phyloP scores from a whole-genome alignment of 495 filamentous ascomycete species.

The Lophiotrema nucula region DNA sequence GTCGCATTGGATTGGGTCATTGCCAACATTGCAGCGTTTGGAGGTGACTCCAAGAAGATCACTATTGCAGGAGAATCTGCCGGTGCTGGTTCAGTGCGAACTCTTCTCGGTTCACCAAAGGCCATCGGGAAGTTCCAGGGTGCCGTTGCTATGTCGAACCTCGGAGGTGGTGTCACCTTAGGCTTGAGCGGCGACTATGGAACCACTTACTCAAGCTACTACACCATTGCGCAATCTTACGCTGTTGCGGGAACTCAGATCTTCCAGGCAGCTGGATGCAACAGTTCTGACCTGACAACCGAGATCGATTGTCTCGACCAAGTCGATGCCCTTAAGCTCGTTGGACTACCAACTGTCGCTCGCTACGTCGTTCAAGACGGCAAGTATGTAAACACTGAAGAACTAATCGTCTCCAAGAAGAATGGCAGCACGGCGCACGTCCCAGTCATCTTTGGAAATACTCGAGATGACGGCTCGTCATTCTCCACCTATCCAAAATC shows the following conservation, averaged over 20 bases:
- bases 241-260: slow-evolving; percentile 41
- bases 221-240: slow-evolving; percentile 47
- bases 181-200: slow-evolving; percentile 45
- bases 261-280: slow-evolving; percentile 43
- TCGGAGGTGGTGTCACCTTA: slow-evolving; percentile 46
- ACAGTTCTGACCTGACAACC: slow-evolving; percentile 32
- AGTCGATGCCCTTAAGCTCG: slow-evolving; percentile 39
- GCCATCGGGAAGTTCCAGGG: slow-evolving; percentile 46
- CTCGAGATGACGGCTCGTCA: slow-evolving; percentile 46
- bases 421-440: slow-evolving; percentile 41
- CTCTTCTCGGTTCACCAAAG: slow-evolving; percentile 36
- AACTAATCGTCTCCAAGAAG: slow-evolving; percentile 41
- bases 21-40: slow-evolving; percentile 30
- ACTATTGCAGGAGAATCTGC: slow-evolving; percentile 30
- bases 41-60: slow-evolving; percentile 29
- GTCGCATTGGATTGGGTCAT: slow-evolving; percentile 28
- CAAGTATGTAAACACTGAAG: slow-evolving; percentile 42
- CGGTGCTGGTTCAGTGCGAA: slow-evolving; percentile 29
- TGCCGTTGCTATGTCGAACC: slow-evolving; percentile 48
- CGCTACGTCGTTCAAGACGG: slow-evolving; percentile 50
- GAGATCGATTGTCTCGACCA: slow-evolving; percentile 45
- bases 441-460: slow-evolving; percentile 46
- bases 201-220: slow-evolving; percentile 51
- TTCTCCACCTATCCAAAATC: slow-evolving; percentile 43
- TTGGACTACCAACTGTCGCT: slow-evolving; percentile 40